These are phyloP conservation scores for Hypoxylon sp. DNA, from an alignment of 2,329 filamentous ascomycete species.

Conservation along the genomic window DNA sequence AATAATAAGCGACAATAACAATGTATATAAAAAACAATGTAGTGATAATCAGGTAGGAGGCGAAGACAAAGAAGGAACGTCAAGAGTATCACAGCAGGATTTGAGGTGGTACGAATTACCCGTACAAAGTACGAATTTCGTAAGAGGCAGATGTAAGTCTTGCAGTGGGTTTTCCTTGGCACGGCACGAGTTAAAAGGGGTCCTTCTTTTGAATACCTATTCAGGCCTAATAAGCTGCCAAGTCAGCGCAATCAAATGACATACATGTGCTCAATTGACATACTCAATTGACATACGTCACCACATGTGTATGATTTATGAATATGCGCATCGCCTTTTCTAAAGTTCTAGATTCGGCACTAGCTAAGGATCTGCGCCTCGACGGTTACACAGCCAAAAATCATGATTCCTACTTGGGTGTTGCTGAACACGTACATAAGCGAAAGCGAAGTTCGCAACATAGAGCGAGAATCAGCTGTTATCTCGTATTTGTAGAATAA, in stretches of 20 bases:
- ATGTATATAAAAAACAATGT: constrained; percentile 12
- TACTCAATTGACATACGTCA: not conserved
- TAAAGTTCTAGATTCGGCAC: constrained; percentile 29
- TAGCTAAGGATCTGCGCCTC: constrained; percentile 38
- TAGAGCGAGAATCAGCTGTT: constrained; percentile 10
- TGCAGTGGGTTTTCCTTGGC: constrained; percentile 27
- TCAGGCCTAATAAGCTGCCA: constrained; percentile 17
- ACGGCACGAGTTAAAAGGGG: constrained; percentile 20
- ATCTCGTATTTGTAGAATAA: not conserved
- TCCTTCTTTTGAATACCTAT: too few relatives aligned
- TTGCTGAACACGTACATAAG: constrained; percentile 19
- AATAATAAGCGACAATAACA: constrained; percentile 19
- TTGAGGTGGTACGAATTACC: constrained; percentile 26
- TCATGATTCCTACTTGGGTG: not conserved
- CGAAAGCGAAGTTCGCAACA: constrained; percentile 28
- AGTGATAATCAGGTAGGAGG: constrained; percentile 10
- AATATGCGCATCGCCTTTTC: constrained; percentile 11
- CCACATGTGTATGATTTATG: not conserved
- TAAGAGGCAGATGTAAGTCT: constrained; percentile 5
- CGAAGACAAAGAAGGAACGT: constrained; percentile 21
- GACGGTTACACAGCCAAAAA: constrained; percentile 17
- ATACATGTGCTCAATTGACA: too few relatives aligned
- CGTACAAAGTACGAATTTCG: constrained; percentile 23
- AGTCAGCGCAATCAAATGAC: constrained; percentile 18
- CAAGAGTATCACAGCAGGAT: constrained; percentile 34